Evolutionary conservation across 2,329 filamentous ascomycete genomes (phyloP), one percentile per base, ranked within the genome.

Genomic region (Trichoderma sp.): DNA sequence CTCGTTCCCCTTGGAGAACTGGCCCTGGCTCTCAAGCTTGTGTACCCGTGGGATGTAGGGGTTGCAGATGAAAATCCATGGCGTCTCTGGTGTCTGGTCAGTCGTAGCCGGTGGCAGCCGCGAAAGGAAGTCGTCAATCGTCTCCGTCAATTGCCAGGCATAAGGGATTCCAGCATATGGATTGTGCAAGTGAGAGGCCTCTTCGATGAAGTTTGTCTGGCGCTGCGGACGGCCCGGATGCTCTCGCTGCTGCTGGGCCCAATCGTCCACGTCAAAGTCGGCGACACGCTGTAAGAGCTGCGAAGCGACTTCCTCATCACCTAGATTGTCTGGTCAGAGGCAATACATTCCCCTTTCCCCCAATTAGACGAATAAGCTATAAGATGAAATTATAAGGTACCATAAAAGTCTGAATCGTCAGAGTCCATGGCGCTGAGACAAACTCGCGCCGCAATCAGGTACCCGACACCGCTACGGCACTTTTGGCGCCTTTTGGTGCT

Each of bases 21-120:
- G 79, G 64, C 76, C 80, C 39, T 77, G 70, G 5, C 76, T 75
- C 32, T 74, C 72, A 8, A 67, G 69, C 67, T 76, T 81, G 53
- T 74, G 70, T 17, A 78, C 78, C 5, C 78, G 77, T 4, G 76
- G 74, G 69, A 80, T 81, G 73, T 85, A 84, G 0, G 90, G 90
- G 75, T 92, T 92, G 63, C 84, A 85, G 50, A 91, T 86, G 80
- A 86, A 93, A 57, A 97, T 92, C 90, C 92, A 95, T 0, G 85
- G 84, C 3, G 84, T 82, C 0, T 79, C 72, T 0, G 73, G 73
- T 1, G 76, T 78, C 4, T 79, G 76, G 2, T 81, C 77, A 1
- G 89, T 91, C 1, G 84, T 89, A 4, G 84, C 84, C 0, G 92
- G 91, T 0, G 90, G 90, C 0, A 94, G 81, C 9, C 92, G 87